Percentiles rank a stretch among this genome's conserved stretches.
Conservation (phyloP, 2,329 filamentous ascomycete species). For the Fusarium citri region DNA sequence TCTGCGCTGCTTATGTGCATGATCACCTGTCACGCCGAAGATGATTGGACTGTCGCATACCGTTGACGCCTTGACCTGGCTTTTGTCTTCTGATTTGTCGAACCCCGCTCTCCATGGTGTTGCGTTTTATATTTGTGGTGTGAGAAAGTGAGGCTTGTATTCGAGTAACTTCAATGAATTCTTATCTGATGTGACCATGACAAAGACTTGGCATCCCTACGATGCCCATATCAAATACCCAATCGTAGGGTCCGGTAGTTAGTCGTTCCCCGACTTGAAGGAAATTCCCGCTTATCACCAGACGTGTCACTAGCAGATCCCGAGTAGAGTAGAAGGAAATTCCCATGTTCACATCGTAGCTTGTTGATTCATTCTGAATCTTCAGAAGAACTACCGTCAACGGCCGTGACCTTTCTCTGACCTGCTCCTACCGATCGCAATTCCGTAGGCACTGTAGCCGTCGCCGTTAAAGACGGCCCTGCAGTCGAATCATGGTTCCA, state of each 20-base stretch:
- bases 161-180: not conserved
- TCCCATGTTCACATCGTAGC: not conserved
- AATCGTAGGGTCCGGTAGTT: not conserved
- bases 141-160: not conserved
- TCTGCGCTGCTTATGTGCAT: not conserved
- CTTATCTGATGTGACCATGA: not conserved
- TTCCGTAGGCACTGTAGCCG: slow-evolving; percentile 4
- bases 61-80: not conserved
- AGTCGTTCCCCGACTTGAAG: not conserved
- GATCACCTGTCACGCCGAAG: not conserved
- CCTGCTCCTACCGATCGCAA: not conserved
- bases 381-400: not conserved
- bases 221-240: not conserved
- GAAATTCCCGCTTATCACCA: too few relatives aligned
- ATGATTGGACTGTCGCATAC: not conserved
- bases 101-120: not conserved
- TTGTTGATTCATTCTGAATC: not conserved
- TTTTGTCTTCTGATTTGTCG: not conserved
- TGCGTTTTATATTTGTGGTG: not conserved
- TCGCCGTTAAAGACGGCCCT: slow-evolving; percentile 1
- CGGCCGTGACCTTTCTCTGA: rapidly evolving
- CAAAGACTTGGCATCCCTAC: not conserved
- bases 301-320: too few relatives aligned
- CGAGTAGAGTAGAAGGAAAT: too few relatives aligned
- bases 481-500: slow-evolving; percentile 8